Base-by-base conservation (phyloP, 345 rosid genomes). In the Clarkia xantiana region DNA sequence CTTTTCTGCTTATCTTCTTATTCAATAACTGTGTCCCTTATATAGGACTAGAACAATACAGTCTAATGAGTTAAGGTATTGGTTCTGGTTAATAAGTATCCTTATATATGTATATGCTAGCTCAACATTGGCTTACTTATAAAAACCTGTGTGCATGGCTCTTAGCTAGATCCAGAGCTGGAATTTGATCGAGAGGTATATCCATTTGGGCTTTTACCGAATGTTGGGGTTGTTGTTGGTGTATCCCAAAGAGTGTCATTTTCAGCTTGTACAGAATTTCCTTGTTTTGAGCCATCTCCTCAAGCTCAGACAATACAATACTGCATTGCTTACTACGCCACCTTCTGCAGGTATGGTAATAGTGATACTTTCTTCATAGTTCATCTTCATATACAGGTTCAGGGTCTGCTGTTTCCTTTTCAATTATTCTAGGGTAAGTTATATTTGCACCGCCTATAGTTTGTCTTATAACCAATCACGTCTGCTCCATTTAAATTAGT, bases 171-270 rank as follows among this genome's bases (percentile, higher is more conserved):
- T 67, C 95, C 98, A 25, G 98, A 86, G 75, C 77, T 86, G 52
- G 95, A 91, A 71, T 91, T 91, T 71, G 98, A 91, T 56, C 87
- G 93, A 41, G 98, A 91, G 77, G 89, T 86, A 29, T 91, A 86
- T 62, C 96, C 98, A 44, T 59, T 91, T 52, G 96, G 98, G 40
- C 96, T 91, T 69, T 77, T 91, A 68, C 98, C 98, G 63, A 91
- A 84, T 64, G 85, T 76, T 42, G 98, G 98, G 41, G 86, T 86
- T 22, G 94, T 86, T 63, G 96, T 91, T 59, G 94, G 98, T 60
- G 86, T 86, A 56, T 86, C 89, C 51, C 98, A 91, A 64, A 80
- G 96, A 68, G 61, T 91, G 89, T 91, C 94, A 23, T 86, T 86
- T 80, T 78, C 94, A n/a, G 93, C 96, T 45, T 76, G 90, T 66